Evolutionary conservation across 805 yeast genomes (phyloP).

Genomic region (Ogataea dorogensis): DNA sequence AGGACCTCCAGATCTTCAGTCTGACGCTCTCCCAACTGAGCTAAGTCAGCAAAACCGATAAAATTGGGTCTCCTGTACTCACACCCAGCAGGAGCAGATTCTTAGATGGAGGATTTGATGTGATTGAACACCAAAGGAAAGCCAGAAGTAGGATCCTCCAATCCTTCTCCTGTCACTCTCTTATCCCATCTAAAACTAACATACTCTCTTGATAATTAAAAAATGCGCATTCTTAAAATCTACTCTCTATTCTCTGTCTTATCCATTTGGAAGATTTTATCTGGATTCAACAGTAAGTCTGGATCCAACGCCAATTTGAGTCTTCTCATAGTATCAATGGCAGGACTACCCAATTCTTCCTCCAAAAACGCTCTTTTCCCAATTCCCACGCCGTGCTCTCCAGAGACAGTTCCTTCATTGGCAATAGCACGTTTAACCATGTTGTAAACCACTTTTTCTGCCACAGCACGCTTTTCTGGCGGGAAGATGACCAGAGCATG

Average conservation of each 20-base stretch:
- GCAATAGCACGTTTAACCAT: constrained; percentile 65
- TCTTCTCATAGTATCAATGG: constrained; percentile 68
- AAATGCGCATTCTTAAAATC: constrained; percentile 1
- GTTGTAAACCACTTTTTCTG: constrained; percentile 50
- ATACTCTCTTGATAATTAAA: neutral
- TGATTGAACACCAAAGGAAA: no score
- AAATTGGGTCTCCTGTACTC: neutral
- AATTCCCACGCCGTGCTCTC: constrained; percentile 82
- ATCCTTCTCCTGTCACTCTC: no score
- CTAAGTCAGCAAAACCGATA: constrained; percentile 22
- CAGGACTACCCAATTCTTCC: constrained; percentile 62
- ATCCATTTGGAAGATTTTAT: constrained; percentile 69
- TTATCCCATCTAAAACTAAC: no score
- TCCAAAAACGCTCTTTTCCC: constrained; percentile 66
- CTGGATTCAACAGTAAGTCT: constrained; percentile 68
- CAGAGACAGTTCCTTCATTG: constrained; percentile 79
- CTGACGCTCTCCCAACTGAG: constrained; percentile 31
- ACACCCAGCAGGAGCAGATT: no score
- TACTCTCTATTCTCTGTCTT: constrained; percentile 35
- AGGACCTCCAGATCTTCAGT: constrained; percentile 30
- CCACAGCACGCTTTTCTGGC: constrained; percentile 45
- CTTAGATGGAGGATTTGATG: no score
- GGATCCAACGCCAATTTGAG: constrained; percentile 74
- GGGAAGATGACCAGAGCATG: constrained; percentile 63
- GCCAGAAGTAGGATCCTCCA: no score